Evolutionary conservation across 2,329 filamentous ascomycete species (phyloP).

Genomic region (Lecanoromycetidae sp.): DNA sequence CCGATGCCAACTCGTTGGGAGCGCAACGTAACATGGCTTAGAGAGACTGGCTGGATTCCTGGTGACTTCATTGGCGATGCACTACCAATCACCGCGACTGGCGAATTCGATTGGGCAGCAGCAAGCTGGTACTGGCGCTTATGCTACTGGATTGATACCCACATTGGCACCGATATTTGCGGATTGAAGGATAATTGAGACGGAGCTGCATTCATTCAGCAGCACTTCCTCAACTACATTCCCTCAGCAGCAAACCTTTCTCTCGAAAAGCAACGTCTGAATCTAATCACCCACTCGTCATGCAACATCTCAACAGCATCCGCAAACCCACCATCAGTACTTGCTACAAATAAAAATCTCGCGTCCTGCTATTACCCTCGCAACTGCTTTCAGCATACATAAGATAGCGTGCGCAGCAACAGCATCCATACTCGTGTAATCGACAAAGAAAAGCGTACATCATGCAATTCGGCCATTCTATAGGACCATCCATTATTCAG

Average conservation of each 20-base stretch:
- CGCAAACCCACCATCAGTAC: too few species aligned
- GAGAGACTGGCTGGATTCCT: slow-evolving; percentile 11
- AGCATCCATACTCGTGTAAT: too few species aligned
- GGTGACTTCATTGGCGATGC: slow-evolving; percentile 59
- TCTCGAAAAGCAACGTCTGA: too few species aligned
- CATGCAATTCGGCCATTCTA: too few species aligned
- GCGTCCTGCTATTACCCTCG: too few species aligned
- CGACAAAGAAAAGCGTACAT: too few species aligned
- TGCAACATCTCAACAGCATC: neutral
- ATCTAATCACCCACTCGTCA: too few species aligned
- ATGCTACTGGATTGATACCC: slow-evolving; percentile 44
- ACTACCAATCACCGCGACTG: slow-evolving; percentile 59
- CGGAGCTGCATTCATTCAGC: neutral
- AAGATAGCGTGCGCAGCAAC: too few species aligned
- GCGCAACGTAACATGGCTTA: slow-evolving; percentile 13
- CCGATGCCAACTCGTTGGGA: slow-evolving; percentile 17
- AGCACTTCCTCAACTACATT: neutral
- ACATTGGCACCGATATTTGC: slow-evolving; percentile 50
- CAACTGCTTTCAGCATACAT: too few species aligned
- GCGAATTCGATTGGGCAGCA: slow-evolving; percentile 63
- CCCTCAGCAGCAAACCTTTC: neutral
- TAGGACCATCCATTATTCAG: too few species aligned
- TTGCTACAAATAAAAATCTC: too few species aligned
- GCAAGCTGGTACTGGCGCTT: slow-evolving; percentile 50
- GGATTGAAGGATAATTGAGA: slow-evolving; percentile 37